Evolutionary conservation across 441 rosid genomes (phyloP).

Genomic region (Dalechampia spathulata): DNA sequence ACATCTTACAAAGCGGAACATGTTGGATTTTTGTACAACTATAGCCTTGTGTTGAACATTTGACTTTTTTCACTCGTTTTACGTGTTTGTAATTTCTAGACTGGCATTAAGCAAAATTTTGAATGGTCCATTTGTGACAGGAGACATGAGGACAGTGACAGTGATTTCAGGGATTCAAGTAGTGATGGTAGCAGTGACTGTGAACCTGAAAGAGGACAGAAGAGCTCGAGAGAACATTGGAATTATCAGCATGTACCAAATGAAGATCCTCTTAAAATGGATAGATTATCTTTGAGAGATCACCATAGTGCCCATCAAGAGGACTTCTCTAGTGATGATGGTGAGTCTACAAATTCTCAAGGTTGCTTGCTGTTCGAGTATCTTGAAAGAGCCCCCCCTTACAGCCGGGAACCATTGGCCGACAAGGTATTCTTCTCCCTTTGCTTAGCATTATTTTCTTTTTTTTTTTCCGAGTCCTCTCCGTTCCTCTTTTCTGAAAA

Average conservation of each 20-base stretch:
- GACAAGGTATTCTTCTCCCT: conserved; percentile 41
- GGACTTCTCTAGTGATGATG: conserved; percentile 59
- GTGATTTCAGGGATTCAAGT: conserved; percentile 67
- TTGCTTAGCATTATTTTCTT: neutral
- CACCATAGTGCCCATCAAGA: conserved; percentile 26
- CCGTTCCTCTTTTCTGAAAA: conserved; percentile 5
- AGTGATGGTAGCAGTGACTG: conserved; percentile 68
- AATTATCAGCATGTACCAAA: conserved; percentile 17
- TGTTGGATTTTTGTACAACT: neutral
- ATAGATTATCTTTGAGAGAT: conserved; percentile 35
- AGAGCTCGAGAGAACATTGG: conserved; percentile 25
- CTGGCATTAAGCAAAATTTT: neutral
- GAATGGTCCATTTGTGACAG: conserved; percentile 25
- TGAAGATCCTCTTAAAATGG: conserved; percentile 31
- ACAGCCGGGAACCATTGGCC: conserved; percentile 69
- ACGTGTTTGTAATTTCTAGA: neutral
- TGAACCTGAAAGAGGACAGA: conserved; percentile 43
- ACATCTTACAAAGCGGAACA: neutral
- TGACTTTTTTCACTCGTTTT: neutral
- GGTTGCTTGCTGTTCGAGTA: conserved; percentile 58
- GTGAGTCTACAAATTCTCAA: conserved; percentile 37
- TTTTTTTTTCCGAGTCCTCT: neutral
- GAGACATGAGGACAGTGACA: conserved; percentile 55
- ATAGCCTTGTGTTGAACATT: neutral
- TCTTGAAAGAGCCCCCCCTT: conserved; percentile 62